phyloP scores from a whole-genome alignment of 495 filamentous ascomycete genomes.

The Margaritispora aquatica region DNA sequence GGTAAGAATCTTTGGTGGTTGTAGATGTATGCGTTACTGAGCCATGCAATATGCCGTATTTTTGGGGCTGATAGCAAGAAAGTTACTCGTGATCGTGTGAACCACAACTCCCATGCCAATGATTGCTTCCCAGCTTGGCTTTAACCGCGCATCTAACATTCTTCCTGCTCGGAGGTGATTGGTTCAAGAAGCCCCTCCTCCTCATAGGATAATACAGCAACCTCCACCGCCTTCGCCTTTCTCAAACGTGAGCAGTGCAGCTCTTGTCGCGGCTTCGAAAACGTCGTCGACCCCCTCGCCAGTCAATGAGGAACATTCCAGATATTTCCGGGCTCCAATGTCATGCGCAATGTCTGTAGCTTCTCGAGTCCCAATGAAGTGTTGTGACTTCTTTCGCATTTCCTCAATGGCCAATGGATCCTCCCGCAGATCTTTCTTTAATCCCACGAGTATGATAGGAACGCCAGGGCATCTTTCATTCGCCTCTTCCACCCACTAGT shows the following conservation, averaged over 20 bases:
- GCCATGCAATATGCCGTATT: too few relatives aligned
- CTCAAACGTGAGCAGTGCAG: constrained; percentile 88
- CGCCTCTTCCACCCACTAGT: constrained; percentile 93
- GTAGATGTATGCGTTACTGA: background rate
- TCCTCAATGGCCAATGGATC: constrained; percentile 92
- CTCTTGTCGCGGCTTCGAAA: constrained; percentile 94
- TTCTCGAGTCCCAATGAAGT: constrained; percentile 75
- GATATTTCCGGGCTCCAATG: constrained; percentile 90
- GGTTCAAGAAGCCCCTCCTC: too few relatives aligned
- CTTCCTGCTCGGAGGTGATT: too few relatives aligned
- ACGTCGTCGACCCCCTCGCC: constrained; percentile 98
- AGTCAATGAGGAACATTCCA: constrained; percentile 95
- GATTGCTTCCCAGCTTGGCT: background rate
- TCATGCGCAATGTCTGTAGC: constrained; percentile 74
- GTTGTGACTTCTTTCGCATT: constrained; percentile 89
- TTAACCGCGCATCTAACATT: background rate
- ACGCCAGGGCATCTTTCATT: constrained; percentile 89
- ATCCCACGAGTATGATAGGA: constrained; percentile 91
- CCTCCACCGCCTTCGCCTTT: constrained; percentile 66
- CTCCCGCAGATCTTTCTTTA: constrained; percentile 97
- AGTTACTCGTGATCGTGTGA: too few relatives aligned
- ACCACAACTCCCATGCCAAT: too few relatives aligned
- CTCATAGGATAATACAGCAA: constrained; percentile 91
- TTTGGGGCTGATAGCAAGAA: too few relatives aligned
- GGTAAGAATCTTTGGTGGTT: constrained; percentile 1